phyloP scores from a whole-genome alignment of 2,329 filamentous ascomycete genomes.

The Arthrobotrys sphaeroides region DNA sequence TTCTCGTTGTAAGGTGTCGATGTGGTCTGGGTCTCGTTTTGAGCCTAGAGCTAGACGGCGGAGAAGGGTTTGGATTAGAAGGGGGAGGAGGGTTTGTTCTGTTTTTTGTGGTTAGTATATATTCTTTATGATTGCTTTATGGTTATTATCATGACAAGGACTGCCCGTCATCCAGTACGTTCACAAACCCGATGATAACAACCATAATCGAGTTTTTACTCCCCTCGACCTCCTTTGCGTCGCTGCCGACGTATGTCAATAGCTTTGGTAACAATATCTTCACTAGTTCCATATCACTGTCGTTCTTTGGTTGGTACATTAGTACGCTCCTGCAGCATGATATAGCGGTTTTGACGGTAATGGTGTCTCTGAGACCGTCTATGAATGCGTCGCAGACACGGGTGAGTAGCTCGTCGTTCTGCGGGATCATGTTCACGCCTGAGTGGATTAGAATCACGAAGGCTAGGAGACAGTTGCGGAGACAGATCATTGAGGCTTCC shows the following conservation, averaged over 20 bases:
- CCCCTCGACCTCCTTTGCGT: constrained; percentile 72
- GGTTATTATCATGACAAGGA: too few relatives aligned
- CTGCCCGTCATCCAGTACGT: constrained; percentile 57
- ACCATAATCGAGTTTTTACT: constrained; percentile 76
- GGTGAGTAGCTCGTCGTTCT: constrained; percentile 69
- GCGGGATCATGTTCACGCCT: constrained; percentile 76
- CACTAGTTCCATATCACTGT: constrained; percentile 76
- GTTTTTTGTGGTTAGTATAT: constrained; percentile 66
- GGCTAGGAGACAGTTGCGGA: constrained; percentile 90
- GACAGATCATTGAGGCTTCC: constrained; percentile 81
- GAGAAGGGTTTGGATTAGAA: constrained; percentile 69
- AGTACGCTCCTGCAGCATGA: constrained; percentile 88
- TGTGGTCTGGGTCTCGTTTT: constrained; percentile 65
- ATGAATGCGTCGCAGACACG: constrained; percentile 81
- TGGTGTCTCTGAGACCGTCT: constrained; percentile 74
- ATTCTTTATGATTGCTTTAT: too few relatives aligned
- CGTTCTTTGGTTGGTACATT: constrained; percentile 68
- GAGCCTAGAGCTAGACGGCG: constrained; percentile 60
- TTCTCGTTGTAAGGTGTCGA: constrained; percentile 70
- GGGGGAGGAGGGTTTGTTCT: constrained; percentile 79
- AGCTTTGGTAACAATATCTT: constrained; percentile 79
- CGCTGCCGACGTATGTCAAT: constrained; percentile 75
- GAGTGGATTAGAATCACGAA: constrained; percentile 88
- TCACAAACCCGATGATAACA: constrained; percentile 77
- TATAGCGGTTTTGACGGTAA: constrained; percentile 73